phyloP scores from a whole-genome alignment of 2,329 filamentous ascomycete genomes.

The Ophiostoma tasmaniense region DNA sequence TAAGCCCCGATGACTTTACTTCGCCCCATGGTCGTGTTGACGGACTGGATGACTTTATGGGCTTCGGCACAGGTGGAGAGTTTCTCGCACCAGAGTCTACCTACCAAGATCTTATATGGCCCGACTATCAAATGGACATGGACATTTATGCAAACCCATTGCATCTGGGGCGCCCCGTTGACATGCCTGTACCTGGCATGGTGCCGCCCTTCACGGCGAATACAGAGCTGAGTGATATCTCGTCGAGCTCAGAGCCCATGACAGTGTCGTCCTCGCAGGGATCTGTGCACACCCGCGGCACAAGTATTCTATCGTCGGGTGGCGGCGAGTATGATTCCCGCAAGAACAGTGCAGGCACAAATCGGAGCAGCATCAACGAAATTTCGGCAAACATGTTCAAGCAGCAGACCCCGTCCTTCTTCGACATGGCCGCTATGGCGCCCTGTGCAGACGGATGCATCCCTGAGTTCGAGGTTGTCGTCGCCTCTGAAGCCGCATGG shows the following conservation, averaged over 20 bases:
- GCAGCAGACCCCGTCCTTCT: background rate
- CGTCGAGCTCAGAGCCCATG: slow-evolving; percentile 36
- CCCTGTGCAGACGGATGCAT: slow-evolving; percentile 26
- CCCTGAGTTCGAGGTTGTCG: slow-evolving; percentile 39
- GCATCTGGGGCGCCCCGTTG: slow-evolving; percentile 27
- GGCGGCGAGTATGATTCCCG: slow-evolving; percentile 19
- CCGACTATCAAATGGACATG: slow-evolving; percentile 36
- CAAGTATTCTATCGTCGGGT: slow-evolving; percentile 37
- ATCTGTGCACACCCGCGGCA: slow-evolving; percentile 39
- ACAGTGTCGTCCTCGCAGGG: slow-evolving; percentile 34
- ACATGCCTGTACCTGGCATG: slow-evolving; percentile 22
- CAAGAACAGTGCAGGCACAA: slow-evolving; percentile 23
- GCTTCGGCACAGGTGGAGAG: slow-evolving; percentile 27
- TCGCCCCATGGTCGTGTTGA: slow-evolving; percentile 32
- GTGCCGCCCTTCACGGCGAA: slow-evolving; percentile 27
- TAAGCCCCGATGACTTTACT: slow-evolving; percentile 30
- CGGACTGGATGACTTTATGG: slow-evolving; percentile 36
- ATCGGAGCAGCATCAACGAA: background rate
- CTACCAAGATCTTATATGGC: slow-evolving; percentile 39
- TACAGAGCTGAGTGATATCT: slow-evolving; percentile 33
- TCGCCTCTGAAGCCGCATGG: slow-evolving; percentile 43
- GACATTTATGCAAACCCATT: slow-evolving; percentile 33
- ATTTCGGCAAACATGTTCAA: background rate
- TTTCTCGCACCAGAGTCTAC: slow-evolving; percentile 30
- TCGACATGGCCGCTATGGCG: slow-evolving; percentile 22